A percentile compares a stretch with the other conserved stretches of the same genome.
Conservation (phyloP, 768 basidiomycete genomes). For the Termitomyces sp. region DNA sequence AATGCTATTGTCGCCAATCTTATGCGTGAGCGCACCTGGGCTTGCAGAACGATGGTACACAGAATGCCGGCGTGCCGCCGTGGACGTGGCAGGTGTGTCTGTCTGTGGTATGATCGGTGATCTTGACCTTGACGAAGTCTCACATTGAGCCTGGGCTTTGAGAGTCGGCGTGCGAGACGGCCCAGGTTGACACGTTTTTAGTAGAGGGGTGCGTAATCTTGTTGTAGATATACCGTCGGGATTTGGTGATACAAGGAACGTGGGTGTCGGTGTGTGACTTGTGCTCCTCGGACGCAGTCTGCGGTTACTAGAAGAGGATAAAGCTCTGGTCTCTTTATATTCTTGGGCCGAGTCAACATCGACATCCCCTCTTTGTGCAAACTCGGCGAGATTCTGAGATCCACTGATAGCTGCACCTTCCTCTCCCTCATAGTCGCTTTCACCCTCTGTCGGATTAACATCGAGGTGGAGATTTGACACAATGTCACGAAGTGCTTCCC, state of each 20-base stretch:
- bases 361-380: slow-evolving; percentile 18
- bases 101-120: slow-evolving; percentile 25
- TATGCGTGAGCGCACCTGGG: not conserved
- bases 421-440: slow-evolving; percentile 28
- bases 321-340: not conserved
- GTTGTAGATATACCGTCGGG: slow-evolving; percentile 9
- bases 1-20: not conserved
- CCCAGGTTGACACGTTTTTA: slow-evolving; percentile 3
- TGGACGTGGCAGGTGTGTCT: slow-evolving; percentile 16
- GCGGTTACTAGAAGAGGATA: not conserved
- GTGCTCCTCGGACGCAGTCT: slow-evolving; percentile 22
- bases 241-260: slow-evolving; percentile 16
- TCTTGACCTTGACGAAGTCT: slow-evolving; percentile 22
- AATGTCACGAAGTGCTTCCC: slow-evolving; percentile 30
- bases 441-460: slow-evolving; percentile 8
- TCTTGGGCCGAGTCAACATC: slow-evolving; percentile 22
- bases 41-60: slow-evolving; percentile 19
- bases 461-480: slow-evolving; percentile 26
- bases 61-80: slow-evolving; percentile 23
- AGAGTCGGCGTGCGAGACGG: slow-evolving; percentile 6
- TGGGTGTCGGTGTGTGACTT: slow-evolving; percentile 18
- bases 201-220: not conserved
- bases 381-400: slow-evolving; percentile 16
- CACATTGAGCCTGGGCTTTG: not conserved
- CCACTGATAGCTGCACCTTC: slow-evolving; percentile 33